Percentiles rank a stretch among this genome's conserved stretches.
phyloP scores from a whole-genome alignment of 495 filamentous ascomycete species.

The Xylaria scruposa region DNA sequence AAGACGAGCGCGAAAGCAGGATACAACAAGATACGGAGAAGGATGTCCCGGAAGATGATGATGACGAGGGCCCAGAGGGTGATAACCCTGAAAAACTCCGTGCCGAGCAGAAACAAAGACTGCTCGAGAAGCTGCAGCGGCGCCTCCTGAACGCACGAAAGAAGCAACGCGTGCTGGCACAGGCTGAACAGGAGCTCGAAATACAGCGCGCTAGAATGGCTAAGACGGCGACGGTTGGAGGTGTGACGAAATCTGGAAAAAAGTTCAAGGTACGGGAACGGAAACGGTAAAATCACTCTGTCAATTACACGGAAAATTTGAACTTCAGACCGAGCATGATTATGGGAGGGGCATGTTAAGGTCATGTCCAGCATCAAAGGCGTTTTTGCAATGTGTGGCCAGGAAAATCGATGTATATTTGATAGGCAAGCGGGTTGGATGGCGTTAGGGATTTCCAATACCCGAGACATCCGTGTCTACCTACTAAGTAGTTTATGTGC shows the following conservation, averaged over 20 bases:
- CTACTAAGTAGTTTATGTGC: neutral
- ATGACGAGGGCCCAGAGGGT: constrained; percentile 49
- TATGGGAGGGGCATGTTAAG: neutral
- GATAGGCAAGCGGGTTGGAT: constrained; percentile 17
- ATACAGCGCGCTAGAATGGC: constrained; percentile 68
- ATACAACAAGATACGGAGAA: constrained; percentile 36
- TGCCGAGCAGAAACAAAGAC: constrained; percentile 53
- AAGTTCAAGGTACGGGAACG: constrained; percentile 85
- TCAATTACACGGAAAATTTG: neutral
- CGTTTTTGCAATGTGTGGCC: constrained; percentile 19
- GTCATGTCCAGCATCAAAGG: constrained; percentile 12
- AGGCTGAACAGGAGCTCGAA: constrained; percentile 79
- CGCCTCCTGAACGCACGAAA: constrained; percentile 70
- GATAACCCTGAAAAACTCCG: constrained; percentile 57
- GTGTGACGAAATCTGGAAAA: constrained; percentile 78
- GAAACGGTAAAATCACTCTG: constrained; percentile 65
- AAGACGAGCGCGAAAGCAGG: constrained; percentile 40
- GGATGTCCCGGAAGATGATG: constrained; percentile 45
- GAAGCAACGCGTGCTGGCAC: constrained; percentile 71
- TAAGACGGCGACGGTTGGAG: constrained; percentile 72
- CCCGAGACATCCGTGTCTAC: neutral
- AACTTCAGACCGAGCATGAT: neutral
- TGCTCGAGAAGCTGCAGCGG: constrained; percentile 46
- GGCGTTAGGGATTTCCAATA: constrained; percentile 21
- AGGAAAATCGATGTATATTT: constrained; percentile 26